Percentiles rank a stretch among this genome's conserved stretches.
These are phyloP conservation scores for Coemansia sp. DNA, from an alignment of 192 early-diverging fungal species.

Conservation along the genomic window DNA sequence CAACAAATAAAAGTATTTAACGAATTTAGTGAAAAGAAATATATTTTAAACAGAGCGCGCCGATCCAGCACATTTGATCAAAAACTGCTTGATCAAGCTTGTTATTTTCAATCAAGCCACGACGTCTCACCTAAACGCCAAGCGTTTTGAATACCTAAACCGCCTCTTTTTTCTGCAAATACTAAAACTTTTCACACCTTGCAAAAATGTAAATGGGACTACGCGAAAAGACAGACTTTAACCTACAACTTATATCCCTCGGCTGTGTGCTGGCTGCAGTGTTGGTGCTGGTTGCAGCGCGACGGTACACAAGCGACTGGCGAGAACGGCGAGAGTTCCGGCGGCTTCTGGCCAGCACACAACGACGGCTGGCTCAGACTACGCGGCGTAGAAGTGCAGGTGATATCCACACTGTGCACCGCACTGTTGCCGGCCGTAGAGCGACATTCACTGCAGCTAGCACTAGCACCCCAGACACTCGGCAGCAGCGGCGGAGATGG, in stretches of 20 bases:
- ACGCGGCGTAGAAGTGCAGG: not conserved
- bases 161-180: no score
- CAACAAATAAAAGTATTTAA: not conserved
- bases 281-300: conserved; percentile 22
- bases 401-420: not conserved
- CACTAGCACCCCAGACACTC: not conserved
- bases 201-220: conserved; percentile 28
- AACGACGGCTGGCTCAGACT: conserved; percentile 9
- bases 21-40: not conserved
- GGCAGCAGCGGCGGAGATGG: conserved; percentile 12
- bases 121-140: no score
- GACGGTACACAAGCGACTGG: conserved; percentile 47
- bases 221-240: conserved; percentile 41
- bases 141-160: no score
- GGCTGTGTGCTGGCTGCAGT: conserved; percentile 16
- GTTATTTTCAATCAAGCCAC: no score
- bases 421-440: not conserved
- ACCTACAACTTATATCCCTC: conserved; percentile 30
- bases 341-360: conserved; percentile 32
- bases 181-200: not conserved
- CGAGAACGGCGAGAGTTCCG: conserved; percentile 38
- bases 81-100: no score
- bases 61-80: no score
- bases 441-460: not conserved
- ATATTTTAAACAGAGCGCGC: no score